phyloP scores from a whole-genome alignment of 2,329 filamentous ascomycete genomes.

The Colletotrichum eleusines region DNA sequence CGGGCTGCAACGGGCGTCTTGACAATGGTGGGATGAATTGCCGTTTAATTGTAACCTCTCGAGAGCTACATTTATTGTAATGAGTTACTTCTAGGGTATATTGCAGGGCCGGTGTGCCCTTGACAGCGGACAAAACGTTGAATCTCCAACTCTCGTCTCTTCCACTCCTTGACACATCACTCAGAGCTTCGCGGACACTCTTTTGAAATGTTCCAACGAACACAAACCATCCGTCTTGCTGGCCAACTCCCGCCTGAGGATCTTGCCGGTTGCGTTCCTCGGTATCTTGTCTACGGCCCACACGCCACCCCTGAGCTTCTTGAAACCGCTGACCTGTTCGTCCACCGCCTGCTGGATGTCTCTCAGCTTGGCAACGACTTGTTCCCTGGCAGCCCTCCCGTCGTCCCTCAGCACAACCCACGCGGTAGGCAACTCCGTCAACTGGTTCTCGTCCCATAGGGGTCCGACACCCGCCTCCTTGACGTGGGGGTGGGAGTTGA shows the following conservation, averaged over 20 bases:
- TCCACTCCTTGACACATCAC: background rate
- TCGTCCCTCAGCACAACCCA: conserved; percentile 51
- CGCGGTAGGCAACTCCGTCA: conserved; percentile 54
- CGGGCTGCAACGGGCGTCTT: background rate
- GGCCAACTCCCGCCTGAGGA: conserved; percentile 50
- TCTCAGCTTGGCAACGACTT: conserved; percentile 39
- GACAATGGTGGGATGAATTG: background rate
- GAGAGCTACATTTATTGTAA: background rate
- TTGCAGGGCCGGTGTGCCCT: background rate
- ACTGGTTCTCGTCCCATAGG: conserved; percentile 52
- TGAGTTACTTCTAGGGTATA: background rate
- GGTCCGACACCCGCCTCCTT: conserved; percentile 52
- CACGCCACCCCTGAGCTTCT: conserved; percentile 55
- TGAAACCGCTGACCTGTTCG: conserved; percentile 55
- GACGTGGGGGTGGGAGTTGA: conserved; percentile 54
- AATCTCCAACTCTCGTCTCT: too few species aligned
- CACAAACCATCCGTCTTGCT: conserved; percentile 49
- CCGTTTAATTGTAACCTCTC: too few species aligned
- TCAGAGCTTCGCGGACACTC: conserved; percentile 28
- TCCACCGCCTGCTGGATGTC: conserved; percentile 44
- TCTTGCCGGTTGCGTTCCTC: conserved; percentile 55
- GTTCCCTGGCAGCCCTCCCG: conserved; percentile 31
- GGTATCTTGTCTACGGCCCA: conserved; percentile 51
- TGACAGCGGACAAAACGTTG: background rate
- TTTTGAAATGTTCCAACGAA: conserved; percentile 44